Base-by-base conservation (phyloP, 2,329 filamentous ascomycete genomes). In the Calonectria pseudoturangicola region DNA sequence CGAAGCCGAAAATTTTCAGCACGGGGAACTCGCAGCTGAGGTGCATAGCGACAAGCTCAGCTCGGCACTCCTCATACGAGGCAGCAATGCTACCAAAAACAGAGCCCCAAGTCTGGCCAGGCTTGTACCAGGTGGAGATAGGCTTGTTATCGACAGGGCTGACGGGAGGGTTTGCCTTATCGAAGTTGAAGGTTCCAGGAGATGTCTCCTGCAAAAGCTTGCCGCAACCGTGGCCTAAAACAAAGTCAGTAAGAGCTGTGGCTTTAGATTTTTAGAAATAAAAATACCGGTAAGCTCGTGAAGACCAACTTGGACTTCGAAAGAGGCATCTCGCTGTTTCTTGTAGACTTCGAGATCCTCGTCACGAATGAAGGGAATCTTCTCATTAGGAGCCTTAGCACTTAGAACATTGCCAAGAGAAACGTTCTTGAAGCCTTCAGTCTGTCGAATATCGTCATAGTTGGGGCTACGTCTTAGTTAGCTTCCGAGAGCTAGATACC, bases 271-370 rank as follows among this genome's bases (percentile, higher is more conserved):
- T 8, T 12, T 28, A 15, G 30, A 9, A 33, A 25, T 43, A 9
- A 76, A 76, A 81, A 73, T 77, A 86, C 85, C 89, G 81, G 86
- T 92, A 65, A 98, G 91, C 83, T 98, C 96, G 84, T 98, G 96
- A 25, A 98, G 92, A 28, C 96, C 96, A 62, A 99, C 96, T 85
- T 98, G 96, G 2, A 98, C 95, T 84, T 98, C 96, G 79, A 98
- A 98, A 0, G 96, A 93, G 8, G 91, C 90, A 79, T 98, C 96
- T 13, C 95, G 94, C 84, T 95, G 95, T 81, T 94, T 93, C 78
- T 93, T 90, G 84, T 93, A 98, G 5, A 98, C 82, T 2, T 91
- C 90, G 27, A 97, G 88, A 79, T 98, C 96, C 54, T 90, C 88
- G 2, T 94, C 91, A 16, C 92, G 89, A 80, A 99, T 95, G 85